Base-by-base conservation (phyloP, 2,329 filamentous ascomycete genomes). In the Pseudogymnoascus sp. region DNA sequence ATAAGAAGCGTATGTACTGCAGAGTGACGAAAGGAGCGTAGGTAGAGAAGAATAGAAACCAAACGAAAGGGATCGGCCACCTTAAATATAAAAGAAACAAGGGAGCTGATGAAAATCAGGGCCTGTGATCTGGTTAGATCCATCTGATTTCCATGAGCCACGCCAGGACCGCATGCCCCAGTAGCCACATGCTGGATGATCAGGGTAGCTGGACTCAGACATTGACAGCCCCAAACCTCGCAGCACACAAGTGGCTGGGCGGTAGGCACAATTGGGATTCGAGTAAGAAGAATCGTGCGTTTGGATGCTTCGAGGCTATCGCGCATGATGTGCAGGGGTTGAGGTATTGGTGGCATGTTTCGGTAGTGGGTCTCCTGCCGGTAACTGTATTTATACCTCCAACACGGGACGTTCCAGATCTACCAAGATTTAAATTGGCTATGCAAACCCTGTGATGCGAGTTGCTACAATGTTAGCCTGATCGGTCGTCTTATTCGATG, bases 141-240 rank as follows among this genome's bases (percentile, higher is more conserved):
- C 29, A 55, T 55, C 48, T 55, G 48, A 21, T 55, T 55, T 55
- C 48, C 29, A 33, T 55, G 48, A 55, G n/a, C 48, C 48, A 55
- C 48, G 48, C 29, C 48, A 55, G 48, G 48, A 33, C 48, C 29
- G 29, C 48, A 10, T 33, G 48, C 15, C 48, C 15, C 15, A 55
- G 48, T 55, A 18, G 29, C n/a, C 29, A 55, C 48, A 55, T 55
- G 48, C 48, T 55, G 15, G 48, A 55, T 55, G 29, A 33, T 35
- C 48, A 55, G 29, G 48, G 48, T 35, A 33, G 29, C 3, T 35
- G 48, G 45, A 12, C 45, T 29, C 18, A 35, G 35, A 18, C 48
- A 33, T 18, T 13, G 9, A 55, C 15, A 33, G 29, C 48, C 25
- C n/a, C 27, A 55, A 33, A 7, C 15, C 48, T 55, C 48, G n/a